Base-by-base conservation (phyloP, 1,139 yeast species). In the Sugiyamaella japonica region DNA sequence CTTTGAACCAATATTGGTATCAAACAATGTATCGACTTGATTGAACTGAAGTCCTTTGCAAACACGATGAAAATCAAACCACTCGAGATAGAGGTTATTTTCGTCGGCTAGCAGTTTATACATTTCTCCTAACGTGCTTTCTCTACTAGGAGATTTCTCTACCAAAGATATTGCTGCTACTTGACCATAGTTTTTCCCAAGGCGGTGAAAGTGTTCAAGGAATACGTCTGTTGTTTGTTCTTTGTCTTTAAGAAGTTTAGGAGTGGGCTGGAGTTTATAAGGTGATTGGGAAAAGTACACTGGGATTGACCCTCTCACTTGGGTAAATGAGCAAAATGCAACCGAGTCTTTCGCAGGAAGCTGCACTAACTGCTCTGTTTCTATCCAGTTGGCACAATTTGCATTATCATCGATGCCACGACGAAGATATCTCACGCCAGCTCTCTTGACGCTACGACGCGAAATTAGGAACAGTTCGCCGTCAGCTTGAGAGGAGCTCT, bases 281-380 rank as follows among this genome's bases (percentile, higher is more conserved):
- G 81, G 76, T 56, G 81, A 77, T 60, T 80, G 81, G 4, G 68
- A 61, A 63, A 84, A 80, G 64, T 81, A 84, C 0, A 78, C 63
- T 0, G 89, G 88, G 17, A 75, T 70, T 0, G 79, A 76, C 0
- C 79, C 79, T 48, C 79, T 62, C 1, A 75, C 60, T 10, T 62
- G 66, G 2, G 54, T 48, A 49, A 52, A 66, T 1, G 61, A 56
- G n/a, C 54, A 37, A 8, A 41, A 9, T 16, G 45, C 41, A 1
- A 41, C 20, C n/a, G 53, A 54, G 7, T 29, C 31, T 10, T 9
- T 13, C 2, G n/a, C 39, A 13, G 52, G 48, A n/a, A 50, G 52
- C 4, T 52, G 43, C 10, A 56, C 42, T 20, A 72, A 47, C 53
- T 75, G 79, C 38, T 75, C 75, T 0, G 81, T 77, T 50, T 73